Conservation (phyloP, 163 green algal genomes). For the Volvox carteri region DNA sequence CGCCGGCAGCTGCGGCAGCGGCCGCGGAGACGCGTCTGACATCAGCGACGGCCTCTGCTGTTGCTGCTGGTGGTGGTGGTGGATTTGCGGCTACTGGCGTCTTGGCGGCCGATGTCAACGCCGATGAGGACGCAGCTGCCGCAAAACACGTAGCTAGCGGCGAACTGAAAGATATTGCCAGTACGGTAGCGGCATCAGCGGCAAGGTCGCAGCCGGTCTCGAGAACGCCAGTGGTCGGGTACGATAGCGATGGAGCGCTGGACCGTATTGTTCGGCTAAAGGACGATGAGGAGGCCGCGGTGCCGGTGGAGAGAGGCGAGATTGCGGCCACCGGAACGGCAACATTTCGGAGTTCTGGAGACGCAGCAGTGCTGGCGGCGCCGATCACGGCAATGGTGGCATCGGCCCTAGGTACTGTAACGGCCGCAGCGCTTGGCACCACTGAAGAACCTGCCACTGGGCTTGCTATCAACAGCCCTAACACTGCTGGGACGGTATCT, state of each 20-base stretch:
- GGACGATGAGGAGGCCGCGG: too few species aligned
- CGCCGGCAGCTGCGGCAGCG: not conserved
- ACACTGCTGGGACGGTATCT: too few species aligned
- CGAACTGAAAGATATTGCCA: not conserved
- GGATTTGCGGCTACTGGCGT: not conserved
- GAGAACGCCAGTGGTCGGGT: too few species aligned
- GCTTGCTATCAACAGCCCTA: too few species aligned
- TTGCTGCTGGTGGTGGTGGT: slow-evolving; percentile 1
- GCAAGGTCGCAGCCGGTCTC: too few species aligned
- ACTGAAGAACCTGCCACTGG: too few species aligned
- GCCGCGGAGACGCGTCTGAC: not conserved
- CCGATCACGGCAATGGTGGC: not conserved
- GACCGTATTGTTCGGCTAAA: too few species aligned
- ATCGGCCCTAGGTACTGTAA: not conserved
- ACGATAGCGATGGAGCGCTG: too few species aligned
- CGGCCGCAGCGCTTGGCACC: not conserved
- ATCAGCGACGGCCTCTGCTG: slow-evolving; percentile 4
- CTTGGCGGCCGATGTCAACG: not conserved
- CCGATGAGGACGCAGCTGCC: not conserved
- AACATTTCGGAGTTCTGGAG: too few species aligned
- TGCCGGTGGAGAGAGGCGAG: too few species aligned
- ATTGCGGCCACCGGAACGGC: too few species aligned
- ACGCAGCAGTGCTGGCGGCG: too few species aligned
- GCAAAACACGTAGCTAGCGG: not conserved
- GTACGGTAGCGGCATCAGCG: not conserved